Base-by-base conservation (phyloP, 345 rosid species). In the Leavenworthia alabamica region DNA sequence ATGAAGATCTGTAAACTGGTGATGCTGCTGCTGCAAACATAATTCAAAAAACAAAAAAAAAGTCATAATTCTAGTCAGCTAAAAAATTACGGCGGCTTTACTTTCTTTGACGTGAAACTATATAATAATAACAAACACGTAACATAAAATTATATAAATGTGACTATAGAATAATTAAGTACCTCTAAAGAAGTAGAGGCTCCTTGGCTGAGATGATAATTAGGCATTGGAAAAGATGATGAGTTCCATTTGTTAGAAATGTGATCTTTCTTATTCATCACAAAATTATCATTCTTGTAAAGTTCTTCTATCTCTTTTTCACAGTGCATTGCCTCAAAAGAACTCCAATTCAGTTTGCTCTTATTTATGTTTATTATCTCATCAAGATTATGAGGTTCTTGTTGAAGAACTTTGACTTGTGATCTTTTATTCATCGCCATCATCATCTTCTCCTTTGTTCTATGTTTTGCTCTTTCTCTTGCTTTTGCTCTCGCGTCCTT, bases 381-480 rank as follows among this genome's bases (percentile, higher is more conserved):
- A 55, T 15, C 56, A 47, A 39, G 43, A 62, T 29, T 8, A 22
- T 35, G 49, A 56, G 47, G 36, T 54, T 37, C 57, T 70, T 62
- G 52, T 22, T 55, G 46, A 0, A 48, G 37, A 55, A 47, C 29
- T 39, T 46, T 37, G 5, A 15, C 69, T 12, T 63, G 64, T 64
- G 75, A 44, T 50, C 49, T 64, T 51, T 28, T 33, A 14, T 53
- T 35, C 41, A 52, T 20, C 22, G 22, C 22, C 22, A 20, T 20
- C 22, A 20, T 20, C 22, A 20, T 50, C 75, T 86, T 84, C 41
- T 70, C 80, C 13, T 24, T 67, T 4, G 96, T 82, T 68, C 96
- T 80, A 51, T 78, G 82, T 51, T 80, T 86, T 8, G 96, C 96
- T 58, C 89, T 72, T 10, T 67, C 90, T 66, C 96, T 81, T 11